phyloP scores from a whole-genome alignment of 176 grass and related monocot genomes.

The Bromus sterilis region DNA sequence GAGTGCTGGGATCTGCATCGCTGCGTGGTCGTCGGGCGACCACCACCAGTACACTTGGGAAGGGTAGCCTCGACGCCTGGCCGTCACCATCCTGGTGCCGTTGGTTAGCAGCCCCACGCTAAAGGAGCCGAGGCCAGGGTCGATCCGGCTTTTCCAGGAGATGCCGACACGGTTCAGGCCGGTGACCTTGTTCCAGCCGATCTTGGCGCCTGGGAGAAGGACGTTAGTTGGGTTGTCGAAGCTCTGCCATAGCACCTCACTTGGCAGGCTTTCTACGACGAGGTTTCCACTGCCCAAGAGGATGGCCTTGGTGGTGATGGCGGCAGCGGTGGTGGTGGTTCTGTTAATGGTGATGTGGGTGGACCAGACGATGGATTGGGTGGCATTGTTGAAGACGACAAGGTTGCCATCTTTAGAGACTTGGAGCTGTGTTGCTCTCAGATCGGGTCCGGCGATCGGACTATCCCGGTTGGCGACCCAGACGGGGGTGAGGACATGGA shows the following conservation, averaged over 20 bases:
- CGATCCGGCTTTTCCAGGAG: background rate
- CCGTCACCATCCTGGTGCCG: background rate
- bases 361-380: conserved; percentile 12
- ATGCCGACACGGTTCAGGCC: background rate
- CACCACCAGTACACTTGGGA: background rate
- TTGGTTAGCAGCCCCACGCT: background rate
- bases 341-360: background rate
- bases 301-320: background rate
- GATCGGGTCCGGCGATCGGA: background rate
- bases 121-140: background rate
- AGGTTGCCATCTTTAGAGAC: conserved; percentile 23
- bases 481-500: conserved; percentile 1
- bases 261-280: background rate
- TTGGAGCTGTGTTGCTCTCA: background rate
- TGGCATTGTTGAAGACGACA: conserved; percentile 13
- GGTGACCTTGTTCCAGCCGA: background rate
- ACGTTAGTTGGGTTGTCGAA: background rate
- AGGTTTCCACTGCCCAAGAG: conserved; percentile 26
- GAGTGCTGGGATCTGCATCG: background rate
- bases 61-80: background rate
- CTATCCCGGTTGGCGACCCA: background rate
- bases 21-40: background rate
- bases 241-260: background rate
- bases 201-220: background rate
- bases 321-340: background rate